Evolutionary conservation across 495 filamentous ascomycete species (phyloP).

Genomic region (Staphylotrichum tortipilum): DNA sequence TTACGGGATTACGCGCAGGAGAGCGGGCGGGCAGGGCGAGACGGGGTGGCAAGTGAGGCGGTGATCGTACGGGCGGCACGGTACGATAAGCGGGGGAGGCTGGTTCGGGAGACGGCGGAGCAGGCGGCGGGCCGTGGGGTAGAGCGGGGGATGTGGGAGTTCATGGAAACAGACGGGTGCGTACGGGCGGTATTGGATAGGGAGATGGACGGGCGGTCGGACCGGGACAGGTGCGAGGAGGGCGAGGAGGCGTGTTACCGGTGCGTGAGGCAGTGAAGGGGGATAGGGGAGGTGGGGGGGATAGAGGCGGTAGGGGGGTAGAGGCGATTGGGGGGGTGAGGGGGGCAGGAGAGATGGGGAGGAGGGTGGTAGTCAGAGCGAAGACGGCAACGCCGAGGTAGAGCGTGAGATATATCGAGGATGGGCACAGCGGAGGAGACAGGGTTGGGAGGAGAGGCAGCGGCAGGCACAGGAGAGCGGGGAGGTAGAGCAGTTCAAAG

Average conservation of each 20-base stretch:
- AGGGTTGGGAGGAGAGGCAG: not conserved
- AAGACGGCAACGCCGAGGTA: no score
- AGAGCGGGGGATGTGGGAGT: not conserved
- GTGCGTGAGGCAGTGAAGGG: not conserved
- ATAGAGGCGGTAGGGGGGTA: not conserved
- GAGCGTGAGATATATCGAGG: no score
- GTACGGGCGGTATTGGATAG: not conserved
- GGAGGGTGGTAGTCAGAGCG: no score
- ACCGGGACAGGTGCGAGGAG: not conserved
- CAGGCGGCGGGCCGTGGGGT: not conserved
- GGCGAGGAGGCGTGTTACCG: not conserved
- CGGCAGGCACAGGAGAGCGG: not conserved
- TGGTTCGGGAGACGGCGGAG: not conserved
- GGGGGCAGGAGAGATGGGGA: no score
- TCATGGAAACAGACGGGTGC: not conserved
- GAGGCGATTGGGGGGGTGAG: not conserved
- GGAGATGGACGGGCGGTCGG: not conserved
- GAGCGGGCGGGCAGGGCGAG: not conserved
- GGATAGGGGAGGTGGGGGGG: not conserved
- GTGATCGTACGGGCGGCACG: not conserved
- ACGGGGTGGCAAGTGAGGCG: not conserved
- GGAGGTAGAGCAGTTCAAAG: not conserved
- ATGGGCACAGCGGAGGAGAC: no score
- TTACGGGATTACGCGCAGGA: not conserved
- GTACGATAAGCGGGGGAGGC: not conserved